Base-by-base conservation (phyloP, 352 stramenopile genomes). In the Globisporangium spiculum region DNA sequence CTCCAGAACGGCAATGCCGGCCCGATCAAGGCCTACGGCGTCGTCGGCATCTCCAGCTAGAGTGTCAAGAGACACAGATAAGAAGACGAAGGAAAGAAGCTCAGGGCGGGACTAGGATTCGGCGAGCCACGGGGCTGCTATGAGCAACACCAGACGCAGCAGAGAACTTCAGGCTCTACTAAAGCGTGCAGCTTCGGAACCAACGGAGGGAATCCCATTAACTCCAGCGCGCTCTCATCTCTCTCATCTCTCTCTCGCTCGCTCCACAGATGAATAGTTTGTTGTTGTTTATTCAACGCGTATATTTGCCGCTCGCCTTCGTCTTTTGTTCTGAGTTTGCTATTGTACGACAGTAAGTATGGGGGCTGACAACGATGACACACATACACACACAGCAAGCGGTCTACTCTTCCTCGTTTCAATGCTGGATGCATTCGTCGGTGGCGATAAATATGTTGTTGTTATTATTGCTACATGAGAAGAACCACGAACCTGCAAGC, bases 1-100 rank as follows among this genome's bases (percentile, higher is more conserved):
- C 80, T 99, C 41, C 91, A 97, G 69, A 99, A 98, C 75, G 97
- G 97, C 68, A 99, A 99, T 83, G 81, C 93, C 18, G 97, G 97
- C 44, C 80, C 92, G 58, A 91, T 97, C 71, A 87, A 95, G 70
- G 94, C 91, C 27, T 96, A 90, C 65, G 94, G 93, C 56, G 92
- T 98, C 63, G 84, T 98, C 67, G 94, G 94, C 68, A 98, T 98
- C 79, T 92, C 86, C 63, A 83, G 73, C 65, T 93, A 92, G 70
- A 79, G 41, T 10, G 7, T 20, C 48, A 27, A 58, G 53, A 58
- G 12, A 58, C 6, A 22, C 4, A 58, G 12, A 32, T n/a, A n/a
- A 16, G 26, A 56, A 30, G n/a, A 27, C 22, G 50, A 20, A 18
- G 50, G 5, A 56, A 1, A 1, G n/a, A 32, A 30, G 50, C 50